These are phyloP conservation scores for Neofusicoccum cordaticola DNA, from an alignment of 2,329 filamentous ascomycete genomes.

Conservation along the genomic window DNA sequence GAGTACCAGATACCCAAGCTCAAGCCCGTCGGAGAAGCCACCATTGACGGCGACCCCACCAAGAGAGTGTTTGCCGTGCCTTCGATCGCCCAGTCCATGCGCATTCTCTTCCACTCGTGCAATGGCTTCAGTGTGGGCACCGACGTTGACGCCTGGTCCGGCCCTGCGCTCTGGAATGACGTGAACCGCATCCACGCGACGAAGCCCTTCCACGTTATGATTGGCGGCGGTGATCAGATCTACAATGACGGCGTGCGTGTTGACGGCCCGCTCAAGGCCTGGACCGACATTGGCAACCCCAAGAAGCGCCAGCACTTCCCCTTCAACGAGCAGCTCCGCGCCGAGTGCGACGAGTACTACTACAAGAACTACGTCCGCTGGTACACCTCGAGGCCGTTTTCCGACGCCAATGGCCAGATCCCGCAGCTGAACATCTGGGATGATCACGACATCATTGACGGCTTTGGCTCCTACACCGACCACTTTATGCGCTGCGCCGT, in stretches of 20 bases:
- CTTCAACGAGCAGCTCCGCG: conserved; percentile 64
- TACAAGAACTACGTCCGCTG: conserved; percentile 60
- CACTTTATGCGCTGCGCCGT: conserved; percentile 65
- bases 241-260: conserved; percentile 79
- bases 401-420: conserved; percentile 60
- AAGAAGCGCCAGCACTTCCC: conserved; percentile 57
- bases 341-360: conserved; percentile 60
- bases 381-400: conserved; percentile 68
- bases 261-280: conserved; percentile 69
- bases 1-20: conserved; percentile 71
- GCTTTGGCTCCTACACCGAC: conserved; percentile 64
- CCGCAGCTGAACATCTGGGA: conserved; percentile 66
- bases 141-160: conserved; percentile 61
- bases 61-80: conserved; percentile 57
- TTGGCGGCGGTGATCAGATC: conserved; percentile 88
- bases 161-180: conserved; percentile 63
- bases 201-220: conserved; percentile 65
- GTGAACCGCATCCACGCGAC: conserved; percentile 59
- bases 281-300: conserved; percentile 61
- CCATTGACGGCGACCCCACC: conserved; percentile 19
- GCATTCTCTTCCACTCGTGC: conserved; percentile 68
- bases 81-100: conserved; percentile 61
- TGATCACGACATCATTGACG: conserved; percentile 65
- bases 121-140: conserved; percentile 67
- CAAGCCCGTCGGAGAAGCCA: conserved; percentile 54